phyloP scores from a whole-genome alignment of 495 filamentous ascomycete species.

The Neurospora sp. region DNA sequence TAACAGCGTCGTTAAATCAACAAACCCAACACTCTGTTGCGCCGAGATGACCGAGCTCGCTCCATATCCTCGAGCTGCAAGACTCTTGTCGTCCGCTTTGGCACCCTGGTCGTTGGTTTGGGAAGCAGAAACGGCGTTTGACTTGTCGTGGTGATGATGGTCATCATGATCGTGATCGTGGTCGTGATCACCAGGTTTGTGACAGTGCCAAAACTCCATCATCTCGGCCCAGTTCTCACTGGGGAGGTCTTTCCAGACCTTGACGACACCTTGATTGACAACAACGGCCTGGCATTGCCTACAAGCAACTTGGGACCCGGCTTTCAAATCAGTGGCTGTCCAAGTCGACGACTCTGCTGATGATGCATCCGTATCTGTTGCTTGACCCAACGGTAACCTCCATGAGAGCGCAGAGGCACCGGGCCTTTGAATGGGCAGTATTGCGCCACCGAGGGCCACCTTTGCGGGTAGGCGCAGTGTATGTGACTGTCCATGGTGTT shows the following conservation, averaged over 20 bases:
- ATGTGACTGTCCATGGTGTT: conserved; percentile 43
- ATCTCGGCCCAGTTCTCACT: conserved; percentile 98
- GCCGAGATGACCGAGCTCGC: conserved; percentile 60
- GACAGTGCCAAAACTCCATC: conserved; percentile 99
- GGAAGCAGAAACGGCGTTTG: neutral
- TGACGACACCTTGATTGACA: conserved; percentile 32
- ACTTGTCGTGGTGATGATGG: neutral
- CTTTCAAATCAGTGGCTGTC: conserved; percentile 55
- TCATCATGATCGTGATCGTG: conserved; percentile 17
- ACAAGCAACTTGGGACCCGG: conserved; percentile 51
- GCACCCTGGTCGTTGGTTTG: conserved; percentile 4
- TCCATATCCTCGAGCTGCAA: conserved; percentile 60
- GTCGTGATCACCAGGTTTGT: conserved; percentile 56
- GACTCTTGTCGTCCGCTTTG: conserved; percentile 31
- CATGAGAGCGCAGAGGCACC: conserved; percentile 49
- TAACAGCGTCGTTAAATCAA: conserved; percentile 70
- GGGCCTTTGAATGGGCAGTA: conserved; percentile 24
- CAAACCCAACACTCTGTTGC: conserved; percentile 54
- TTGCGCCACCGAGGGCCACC: conserved; percentile 30
- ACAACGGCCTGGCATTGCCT: conserved; percentile 44
- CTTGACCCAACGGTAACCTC: conserved; percentile 48
- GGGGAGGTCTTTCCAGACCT: conserved; percentile 86
- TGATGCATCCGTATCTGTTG: conserved; percentile 15
- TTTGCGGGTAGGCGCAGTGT: conserved; percentile 57
- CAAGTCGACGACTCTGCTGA: conserved; percentile 47